A percentile compares a stretch with the other conserved stretches of the same genome.
phyloP scores from a whole-genome alignment of 1,284 basidiomycete genomes.

The Sporisorium exsertum region DNA sequence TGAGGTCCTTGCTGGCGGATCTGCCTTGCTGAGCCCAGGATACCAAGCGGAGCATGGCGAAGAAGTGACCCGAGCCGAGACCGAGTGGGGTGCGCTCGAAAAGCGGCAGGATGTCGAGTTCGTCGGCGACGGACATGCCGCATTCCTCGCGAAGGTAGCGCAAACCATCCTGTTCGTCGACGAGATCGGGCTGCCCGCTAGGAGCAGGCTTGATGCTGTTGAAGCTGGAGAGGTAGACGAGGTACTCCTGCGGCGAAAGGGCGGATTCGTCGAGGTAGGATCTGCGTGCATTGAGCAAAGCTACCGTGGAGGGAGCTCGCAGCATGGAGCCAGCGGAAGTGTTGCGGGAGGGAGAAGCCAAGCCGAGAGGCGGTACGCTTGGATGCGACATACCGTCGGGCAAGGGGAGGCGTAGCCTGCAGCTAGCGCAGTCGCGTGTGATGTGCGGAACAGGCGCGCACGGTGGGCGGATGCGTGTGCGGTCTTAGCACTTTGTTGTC shows the following conservation, averaged over 20 bases:
- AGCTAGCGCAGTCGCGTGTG: slow-evolving; percentile 3
- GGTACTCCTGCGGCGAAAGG: slow-evolving; percentile 66
- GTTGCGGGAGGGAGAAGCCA: slow-evolving; percentile 35
- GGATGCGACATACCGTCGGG: slow-evolving; percentile 27
- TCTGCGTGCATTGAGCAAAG: slow-evolving; percentile 29
- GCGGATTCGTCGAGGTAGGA: slow-evolving; percentile 62
- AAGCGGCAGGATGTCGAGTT: slow-evolving; percentile 66
- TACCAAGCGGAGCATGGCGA: slow-evolving; percentile 65
- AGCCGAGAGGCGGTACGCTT: slow-evolving; percentile 12
- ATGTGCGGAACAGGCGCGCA: not conserved
- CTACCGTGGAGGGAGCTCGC: slow-evolving; percentile 30
- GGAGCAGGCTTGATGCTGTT: slow-evolving; percentile 59
- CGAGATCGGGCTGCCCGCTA: slow-evolving; percentile 57
- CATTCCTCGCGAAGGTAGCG: slow-evolving; percentile 64
- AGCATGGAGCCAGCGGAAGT: slow-evolving; percentile 25
- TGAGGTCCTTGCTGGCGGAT: slow-evolving; percentile 42
- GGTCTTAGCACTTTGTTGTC: not conserved
- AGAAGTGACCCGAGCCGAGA: slow-evolving; percentile 64
- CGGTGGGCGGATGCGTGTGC: not conserved
- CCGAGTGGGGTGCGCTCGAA: slow-evolving; percentile 66
- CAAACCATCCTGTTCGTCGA: slow-evolving; percentile 66
- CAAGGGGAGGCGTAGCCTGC: not conserved
- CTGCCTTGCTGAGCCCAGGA: slow-evolving; percentile 66
- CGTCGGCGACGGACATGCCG: slow-evolving; percentile 61
- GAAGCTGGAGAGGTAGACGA: slow-evolving; percentile 58